Evolutionary conservation across 805 yeast species (phyloP).

Genomic region (Kodamaea restingae): DNA sequence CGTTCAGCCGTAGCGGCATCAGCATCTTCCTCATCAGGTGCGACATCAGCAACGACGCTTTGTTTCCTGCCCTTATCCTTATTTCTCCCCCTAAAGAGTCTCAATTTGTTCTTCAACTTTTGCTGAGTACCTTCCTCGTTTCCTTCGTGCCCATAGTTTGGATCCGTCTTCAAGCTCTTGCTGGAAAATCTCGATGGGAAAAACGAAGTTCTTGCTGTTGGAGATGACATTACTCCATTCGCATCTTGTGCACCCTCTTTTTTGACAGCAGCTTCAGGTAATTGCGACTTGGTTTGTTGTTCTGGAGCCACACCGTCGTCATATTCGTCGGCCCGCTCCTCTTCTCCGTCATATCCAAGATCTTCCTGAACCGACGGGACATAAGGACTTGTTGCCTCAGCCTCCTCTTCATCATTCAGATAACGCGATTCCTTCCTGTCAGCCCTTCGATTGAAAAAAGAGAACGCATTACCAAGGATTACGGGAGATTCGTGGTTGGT

Average conservation of each 20-base stretch:
- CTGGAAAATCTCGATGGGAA: slow-evolving; percentile 9
- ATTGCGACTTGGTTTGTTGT: no score
- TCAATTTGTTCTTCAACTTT: slow-evolving; percentile 19
- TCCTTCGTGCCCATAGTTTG: slow-evolving; percentile 6
- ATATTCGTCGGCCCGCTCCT: slow-evolving; percentile 4
- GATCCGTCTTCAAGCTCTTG: background rate
- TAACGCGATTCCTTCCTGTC: slow-evolving; percentile 35
- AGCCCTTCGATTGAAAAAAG: slow-evolving; percentile 23
- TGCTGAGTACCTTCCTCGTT: slow-evolving; percentile 17
- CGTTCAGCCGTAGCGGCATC: slow-evolving; percentile 33
- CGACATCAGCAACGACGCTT: slow-evolving; percentile 14
- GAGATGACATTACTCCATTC: background rate
- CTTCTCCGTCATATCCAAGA: background rate
- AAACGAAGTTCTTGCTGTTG: slow-evolving; percentile 8
- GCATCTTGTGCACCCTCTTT: background rate
- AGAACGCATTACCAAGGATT: slow-evolving; percentile 29
- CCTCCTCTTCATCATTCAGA: slow-evolving; percentile 27
- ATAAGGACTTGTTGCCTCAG: slow-evolving; percentile 14
- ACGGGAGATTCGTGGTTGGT: slow-evolving; percentile 21
- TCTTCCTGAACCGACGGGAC: slow-evolving; percentile 3
- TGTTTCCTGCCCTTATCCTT: slow-evolving; percentile 20
- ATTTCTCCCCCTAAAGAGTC: slow-evolving; percentile 23
- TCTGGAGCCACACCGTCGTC: no score
- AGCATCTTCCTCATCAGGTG: slow-evolving; percentile 21
- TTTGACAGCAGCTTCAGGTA: background rate